These are phyloP conservation scores for Apiospora sp. DNA, from an alignment of 2,329 filamentous ascomycete genomes.

Conservation along the genomic window DNA sequence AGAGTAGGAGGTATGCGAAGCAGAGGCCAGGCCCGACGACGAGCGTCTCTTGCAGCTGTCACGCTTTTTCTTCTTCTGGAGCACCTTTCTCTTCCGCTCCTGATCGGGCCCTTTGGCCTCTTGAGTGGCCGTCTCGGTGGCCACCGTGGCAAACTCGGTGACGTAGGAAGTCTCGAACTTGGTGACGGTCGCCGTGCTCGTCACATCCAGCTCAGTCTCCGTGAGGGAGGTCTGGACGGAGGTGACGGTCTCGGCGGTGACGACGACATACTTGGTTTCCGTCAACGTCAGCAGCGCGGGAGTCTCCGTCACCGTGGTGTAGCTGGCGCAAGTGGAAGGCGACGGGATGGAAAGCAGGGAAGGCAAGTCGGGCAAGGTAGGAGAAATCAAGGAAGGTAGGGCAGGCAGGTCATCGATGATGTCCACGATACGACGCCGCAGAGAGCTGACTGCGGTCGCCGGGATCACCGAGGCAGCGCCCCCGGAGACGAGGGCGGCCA, in stretches of 20 bases:
- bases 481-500: constrained; percentile 19
- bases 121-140: background rate
- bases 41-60: background rate
- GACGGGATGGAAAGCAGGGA: no score
- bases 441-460: background rate
- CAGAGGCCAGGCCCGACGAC: background rate
- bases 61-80: background rate
- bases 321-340: constrained; percentile 6
- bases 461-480: constrained; percentile 5
- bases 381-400: no score
- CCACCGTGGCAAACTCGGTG: background rate
- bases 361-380: no score
- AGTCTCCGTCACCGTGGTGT: constrained; percentile 14
- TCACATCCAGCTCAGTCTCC: no score
- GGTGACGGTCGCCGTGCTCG: background rate
- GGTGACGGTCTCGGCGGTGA: no score
- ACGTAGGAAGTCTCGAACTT: background rate
- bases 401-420: no score
- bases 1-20: background rate
- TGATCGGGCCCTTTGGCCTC: no score
- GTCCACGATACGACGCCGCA: background rate
- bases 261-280: background rate
- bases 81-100: no score
- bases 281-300: constrained; percentile 5
- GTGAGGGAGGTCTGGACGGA: no score